phyloP scores from a whole-genome alignment of 2,329 filamentous ascomycete species.

The Juglanconis oblonga region DNA sequence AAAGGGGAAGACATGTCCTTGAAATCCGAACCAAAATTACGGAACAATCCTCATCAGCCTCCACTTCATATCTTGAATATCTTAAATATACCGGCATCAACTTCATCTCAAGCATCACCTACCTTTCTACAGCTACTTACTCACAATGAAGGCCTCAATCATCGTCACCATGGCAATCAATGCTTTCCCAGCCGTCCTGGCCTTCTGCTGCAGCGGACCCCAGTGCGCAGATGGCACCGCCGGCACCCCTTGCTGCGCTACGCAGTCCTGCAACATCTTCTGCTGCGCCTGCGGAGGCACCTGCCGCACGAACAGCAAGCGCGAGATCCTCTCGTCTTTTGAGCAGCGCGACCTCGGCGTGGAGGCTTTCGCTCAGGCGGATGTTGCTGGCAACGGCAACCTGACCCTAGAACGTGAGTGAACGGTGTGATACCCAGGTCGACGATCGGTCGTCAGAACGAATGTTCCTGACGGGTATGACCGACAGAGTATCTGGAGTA shows the following conservation, averaged over 20 bases:
- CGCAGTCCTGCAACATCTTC: slow-evolving; percentile 5
- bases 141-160: not conserved
- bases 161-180: not conserved
- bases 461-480: not conserved
- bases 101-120: too few relatives aligned
- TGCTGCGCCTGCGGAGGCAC: slow-evolving; percentile 4
- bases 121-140: not conserved
- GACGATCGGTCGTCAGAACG: not conserved
- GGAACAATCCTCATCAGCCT: too few relatives aligned
- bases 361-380: slow-evolving; percentile 3
- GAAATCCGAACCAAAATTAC: too few relatives aligned
- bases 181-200: not conserved
- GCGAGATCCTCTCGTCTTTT: not conserved
- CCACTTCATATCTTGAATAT: too few relatives aligned
- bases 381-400: slow-evolving; percentile 1
- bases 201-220: slow-evolving; percentile 1
- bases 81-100: too few relatives aligned
- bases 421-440: too few relatives aligned
- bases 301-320: slow-evolving; percentile 6
- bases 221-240: slow-evolving; percentile 5
- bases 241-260: slow-evolving; percentile 10
- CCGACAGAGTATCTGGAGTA: slow-evolving; percentile 1
- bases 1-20: too few relatives aligned
- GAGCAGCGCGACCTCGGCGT: not conserved
- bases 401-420: not conserved